These are phyloP conservation scores for Alloteropsis angusta DNA, from an alignment of 202 grass and related monocot genomes.

Conservation along the genomic window DNA sequence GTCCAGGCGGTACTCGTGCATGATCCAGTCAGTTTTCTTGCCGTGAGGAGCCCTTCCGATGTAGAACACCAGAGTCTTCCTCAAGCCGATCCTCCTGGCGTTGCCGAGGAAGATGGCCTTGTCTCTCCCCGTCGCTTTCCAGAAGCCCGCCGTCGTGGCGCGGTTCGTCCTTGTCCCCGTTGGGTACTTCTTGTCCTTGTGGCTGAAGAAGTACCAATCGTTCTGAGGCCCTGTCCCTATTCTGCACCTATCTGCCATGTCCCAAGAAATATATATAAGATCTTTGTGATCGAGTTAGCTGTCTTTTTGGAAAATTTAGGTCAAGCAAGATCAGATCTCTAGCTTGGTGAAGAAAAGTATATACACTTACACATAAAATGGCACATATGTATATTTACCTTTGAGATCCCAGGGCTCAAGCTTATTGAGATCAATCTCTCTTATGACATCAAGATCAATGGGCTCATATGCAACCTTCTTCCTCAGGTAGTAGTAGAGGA, in stretches of 20 bases:
- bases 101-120: conserved; percentile 53
- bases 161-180: conserved; percentile 75
- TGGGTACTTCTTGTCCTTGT: conserved; percentile 80
- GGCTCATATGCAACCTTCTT: conserved; percentile 75
- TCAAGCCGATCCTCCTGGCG: conserved; percentile 58
- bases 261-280: neutral
- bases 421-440: conserved; percentile 78
- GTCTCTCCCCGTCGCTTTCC: conserved; percentile 81
- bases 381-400: conserved; percentile 26
- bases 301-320: neutral
- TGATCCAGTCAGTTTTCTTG: conserved; percentile 70
- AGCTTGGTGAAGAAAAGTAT: neutral
- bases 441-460: conserved; percentile 78
- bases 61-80: conserved; percentile 94
- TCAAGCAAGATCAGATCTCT: neutral
- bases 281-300: neutral
- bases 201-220: conserved; percentile 90
- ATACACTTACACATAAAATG: neutral
- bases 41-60: conserved; percentile 71
- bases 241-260: conserved; percentile 61
- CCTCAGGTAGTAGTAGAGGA: conserved; percentile 84
- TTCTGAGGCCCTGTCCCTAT: conserved; percentile 70
- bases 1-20: conserved; percentile 66
- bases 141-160: conserved; percentile 64
- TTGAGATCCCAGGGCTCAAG: conserved; percentile 93